Evolutionary conservation across 768 basidiomycete genomes (phyloP).

Genomic region (Suillus decipiens): DNA sequence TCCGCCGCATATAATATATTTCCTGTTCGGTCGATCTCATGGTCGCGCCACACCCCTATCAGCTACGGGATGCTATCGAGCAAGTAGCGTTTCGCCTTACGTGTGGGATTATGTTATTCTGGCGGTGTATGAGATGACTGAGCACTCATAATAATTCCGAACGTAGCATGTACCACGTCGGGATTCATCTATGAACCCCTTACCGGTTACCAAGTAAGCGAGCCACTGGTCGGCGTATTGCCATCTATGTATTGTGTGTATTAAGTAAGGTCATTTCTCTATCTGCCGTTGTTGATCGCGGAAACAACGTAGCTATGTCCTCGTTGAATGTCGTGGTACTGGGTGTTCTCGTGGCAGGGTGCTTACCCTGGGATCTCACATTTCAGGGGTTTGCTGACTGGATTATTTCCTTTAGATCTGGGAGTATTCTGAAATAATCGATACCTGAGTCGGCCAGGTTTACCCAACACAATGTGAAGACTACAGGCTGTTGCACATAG

Average conservation of each 20-base stretch:
- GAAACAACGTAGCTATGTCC: slow-evolving; percentile 3
- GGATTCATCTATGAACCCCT: slow-evolving; percentile 1
- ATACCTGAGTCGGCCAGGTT: slow-evolving; percentile 1
- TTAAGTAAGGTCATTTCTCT: neutral
- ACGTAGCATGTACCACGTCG: neutral
- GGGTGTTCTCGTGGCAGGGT: neutral
- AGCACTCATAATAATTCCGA: neutral
- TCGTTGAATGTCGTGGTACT: slow-evolving; percentile 1
- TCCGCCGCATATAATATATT: neutral
- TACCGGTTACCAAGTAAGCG: neutral
- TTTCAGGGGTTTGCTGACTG: neutral
- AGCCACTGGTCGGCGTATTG: too few species aligned
- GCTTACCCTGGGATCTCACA: neutral
- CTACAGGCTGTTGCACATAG: slow-evolving; percentile 1
- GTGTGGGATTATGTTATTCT: slow-evolving; percentile 34
- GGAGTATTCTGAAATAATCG: neutral
- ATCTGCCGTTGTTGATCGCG: neutral
- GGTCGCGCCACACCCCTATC: slow-evolving; percentile 10
- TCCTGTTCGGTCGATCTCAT: neutral
- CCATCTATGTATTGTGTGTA: neutral
- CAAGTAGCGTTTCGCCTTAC: slow-evolving; percentile 20
- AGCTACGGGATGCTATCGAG: neutral
- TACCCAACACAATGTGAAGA: neutral
- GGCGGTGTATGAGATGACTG: slow-evolving; percentile 9
- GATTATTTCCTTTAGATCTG: neutral